A percentile compares a stretch with the other conserved stretches of the same genome.
phyloP scores from a whole-genome alignment of 1,139 yeast genomes.

The Hanseniaspora gamundiae region DNA sequence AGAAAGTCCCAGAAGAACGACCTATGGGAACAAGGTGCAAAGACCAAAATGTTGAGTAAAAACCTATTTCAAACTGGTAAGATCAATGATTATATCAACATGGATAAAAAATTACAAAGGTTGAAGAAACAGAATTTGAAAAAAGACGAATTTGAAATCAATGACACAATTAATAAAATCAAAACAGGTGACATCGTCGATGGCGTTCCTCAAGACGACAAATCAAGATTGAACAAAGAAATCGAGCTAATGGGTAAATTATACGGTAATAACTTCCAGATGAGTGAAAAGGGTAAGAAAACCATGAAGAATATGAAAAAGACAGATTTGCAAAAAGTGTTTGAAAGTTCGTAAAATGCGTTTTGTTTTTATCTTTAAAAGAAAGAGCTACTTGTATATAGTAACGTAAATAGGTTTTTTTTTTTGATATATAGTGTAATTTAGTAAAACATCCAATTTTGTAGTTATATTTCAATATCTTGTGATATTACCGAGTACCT shows the following conservation, averaged over 20 bases:
- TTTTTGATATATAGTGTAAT: too few species aligned
- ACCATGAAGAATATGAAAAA: background rate
- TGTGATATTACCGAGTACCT: too few species aligned
- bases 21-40: conserved; percentile 74
- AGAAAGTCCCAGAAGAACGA: conserved; percentile 81
- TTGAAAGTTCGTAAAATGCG: background rate
- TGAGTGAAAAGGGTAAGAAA: background rate
- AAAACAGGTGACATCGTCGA: conserved; percentile 5
- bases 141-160: conserved; percentile 14
- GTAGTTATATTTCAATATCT: too few species aligned
- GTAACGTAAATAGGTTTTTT: too few species aligned
- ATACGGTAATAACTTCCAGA: background rate
- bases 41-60: conserved; percentile 35
- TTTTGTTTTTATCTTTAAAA: too few species aligned
- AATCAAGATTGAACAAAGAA: background rate
- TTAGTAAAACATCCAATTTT: too few species aligned
- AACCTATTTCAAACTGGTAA: conserved; percentile 21
- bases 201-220: background rate
- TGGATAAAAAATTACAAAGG: conserved; percentile 22
- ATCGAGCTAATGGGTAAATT: background rate
- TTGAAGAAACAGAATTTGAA: conserved; percentile 14
- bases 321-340: background rate
- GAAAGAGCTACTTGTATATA: too few species aligned
- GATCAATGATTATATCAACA: conserved; percentile 11
- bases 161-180: conserved; percentile 12